Evolutionary conservation across 192 early-diverging fungal species (phyloP), one percentile per base, ranked within the genome.

Genomic region (Coemansia sp.): DNA sequence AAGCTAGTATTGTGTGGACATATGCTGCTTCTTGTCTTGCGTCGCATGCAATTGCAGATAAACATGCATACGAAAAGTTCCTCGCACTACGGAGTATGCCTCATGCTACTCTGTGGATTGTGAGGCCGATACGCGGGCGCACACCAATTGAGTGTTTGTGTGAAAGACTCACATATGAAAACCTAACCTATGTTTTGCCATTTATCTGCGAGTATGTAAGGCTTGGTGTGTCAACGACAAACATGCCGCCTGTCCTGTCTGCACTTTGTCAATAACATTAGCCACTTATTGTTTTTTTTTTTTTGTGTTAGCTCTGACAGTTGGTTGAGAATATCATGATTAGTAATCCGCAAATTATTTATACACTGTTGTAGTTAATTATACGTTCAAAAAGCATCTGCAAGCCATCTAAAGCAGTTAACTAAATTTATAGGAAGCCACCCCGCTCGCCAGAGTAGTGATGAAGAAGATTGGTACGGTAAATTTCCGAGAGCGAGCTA

Each of bases 141-240:
- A 77, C 75, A n/a, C 75, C 75, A 9, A 77, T 77, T n/a, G 58
- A 77, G 51, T 29, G 61, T 27, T 33, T 77, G 58, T 77, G 75
- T 46, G 75, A 77, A 21, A 20, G 66, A 21, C 57, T 77, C 6
- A 77, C 75, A 3, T 77, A 66, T 31, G 75, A 77, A 33, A 77
- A 72, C 59, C 23, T 77, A 22, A 54, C 68, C 2, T 62, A 61
- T 20, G 27, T 77, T 11, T 66, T 63, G 31, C 75, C 75, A 17
- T 77, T 77, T 46, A 68, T 77, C 29, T 61, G 66, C 53, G 75
- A 71, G 33, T 77, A 71, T 50, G 58, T 77, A 22, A 66, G 55
- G 6, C 57, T 77, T 27, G 75, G 75, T 19, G 75, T 77, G 0
- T 54, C 75, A 0, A 21, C 75, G 7, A 46, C 59, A n/a, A 63